phyloP scores from a whole-genome alignment of 2,329 filamentous ascomycete species.

The Verruconis gallopava region DNA sequence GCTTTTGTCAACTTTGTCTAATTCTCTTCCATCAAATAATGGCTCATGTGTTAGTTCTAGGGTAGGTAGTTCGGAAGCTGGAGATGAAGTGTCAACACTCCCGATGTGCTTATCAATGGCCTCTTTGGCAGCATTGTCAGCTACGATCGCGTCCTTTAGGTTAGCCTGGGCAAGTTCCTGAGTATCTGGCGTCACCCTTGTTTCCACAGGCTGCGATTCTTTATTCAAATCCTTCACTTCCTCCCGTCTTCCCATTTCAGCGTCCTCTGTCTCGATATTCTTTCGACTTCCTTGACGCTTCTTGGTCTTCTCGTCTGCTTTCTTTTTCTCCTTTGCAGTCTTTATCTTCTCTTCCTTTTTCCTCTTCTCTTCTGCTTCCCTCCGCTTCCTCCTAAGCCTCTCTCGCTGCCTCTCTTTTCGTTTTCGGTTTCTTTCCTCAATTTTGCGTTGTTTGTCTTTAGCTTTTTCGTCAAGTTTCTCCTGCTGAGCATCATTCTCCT shows the following conservation, averaged over 20 bases:
- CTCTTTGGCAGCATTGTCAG: not conserved
- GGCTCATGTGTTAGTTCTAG: constrained; percentile 1
- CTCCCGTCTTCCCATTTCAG: constrained; percentile 10
- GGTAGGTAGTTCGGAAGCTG: constrained; percentile 2
- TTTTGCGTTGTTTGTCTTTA: not conserved
- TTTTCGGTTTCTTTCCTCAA: not conserved
- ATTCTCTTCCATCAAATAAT: not conserved
- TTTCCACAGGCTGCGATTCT: not conserved
- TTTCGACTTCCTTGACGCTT: constrained; percentile 4
- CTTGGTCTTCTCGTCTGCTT: constrained; percentile 12
- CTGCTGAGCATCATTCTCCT: constrained; percentile 7
- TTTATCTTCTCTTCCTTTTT: constrained; percentile 2
- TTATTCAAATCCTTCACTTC: constrained; percentile 1
- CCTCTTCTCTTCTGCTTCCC: not conserved
- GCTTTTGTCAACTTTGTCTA: not conserved
- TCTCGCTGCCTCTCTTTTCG: constrained; percentile 7
- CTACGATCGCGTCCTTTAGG: not conserved
- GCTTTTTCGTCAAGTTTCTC: constrained; percentile 4
- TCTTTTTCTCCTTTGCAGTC: constrained; percentile 10
- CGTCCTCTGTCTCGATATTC: constrained; percentile 1
- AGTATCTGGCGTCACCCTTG: not conserved
- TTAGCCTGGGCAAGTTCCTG: not conserved
- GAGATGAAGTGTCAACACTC: not conserved
- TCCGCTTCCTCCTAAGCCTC: constrained; percentile 4
- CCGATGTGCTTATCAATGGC: not conserved